phyloP scores from a whole-genome alignment of 1,284 basidiomycete species.

The Pseudozyma sp. region DNA sequence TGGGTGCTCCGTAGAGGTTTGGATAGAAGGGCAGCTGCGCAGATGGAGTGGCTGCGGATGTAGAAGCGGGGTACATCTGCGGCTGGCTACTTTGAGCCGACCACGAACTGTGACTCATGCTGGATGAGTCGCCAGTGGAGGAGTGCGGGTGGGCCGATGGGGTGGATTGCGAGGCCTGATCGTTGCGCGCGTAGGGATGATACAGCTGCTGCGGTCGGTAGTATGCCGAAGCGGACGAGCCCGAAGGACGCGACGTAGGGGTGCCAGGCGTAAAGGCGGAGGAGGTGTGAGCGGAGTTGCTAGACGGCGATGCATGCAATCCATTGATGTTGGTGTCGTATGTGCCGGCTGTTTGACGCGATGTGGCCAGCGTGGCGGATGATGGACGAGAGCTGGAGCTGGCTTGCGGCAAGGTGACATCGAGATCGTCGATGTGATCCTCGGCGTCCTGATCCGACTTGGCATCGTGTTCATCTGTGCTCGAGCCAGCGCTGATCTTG shows the following conservation, averaged over 20 bases:
- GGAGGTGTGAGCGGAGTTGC: conserved; percentile 2
- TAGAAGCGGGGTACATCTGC: conserved; percentile 8
- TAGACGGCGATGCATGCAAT: conserved; percentile 8
- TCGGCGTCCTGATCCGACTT: conserved; percentile 27
- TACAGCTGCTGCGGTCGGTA: conserved; percentile 23
- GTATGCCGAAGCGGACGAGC: conserved; percentile 12
- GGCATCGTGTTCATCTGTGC: conserved; percentile 1
- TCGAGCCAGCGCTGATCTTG: conserved; percentile 13
- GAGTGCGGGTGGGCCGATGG: not conserved
- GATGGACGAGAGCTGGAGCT: not conserved
- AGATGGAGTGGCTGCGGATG: conserved; percentile 9
- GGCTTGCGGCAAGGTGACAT: conserved; percentile 5
- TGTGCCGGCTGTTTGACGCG: not conserved
- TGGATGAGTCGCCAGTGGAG: conserved; percentile 4
- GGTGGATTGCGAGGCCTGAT: conserved; percentile 5
- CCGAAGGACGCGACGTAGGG: conserved; percentile 6
- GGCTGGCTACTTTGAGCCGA: conserved; percentile 13
- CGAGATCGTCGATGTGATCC: conserved; percentile 13
- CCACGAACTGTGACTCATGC: conserved; percentile 16
- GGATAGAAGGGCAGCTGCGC: conserved; percentile 20
- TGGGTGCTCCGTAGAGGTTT: conserved; percentile 28
- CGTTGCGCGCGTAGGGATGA: conserved; percentile 29
- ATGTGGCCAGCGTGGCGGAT: not conserved
- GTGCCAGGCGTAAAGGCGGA: not conserved
- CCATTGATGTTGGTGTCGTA: not conserved